Base-by-base conservation (phyloP, 2,329 filamentous ascomycete species). In the Cladosporium sp. region DNA sequence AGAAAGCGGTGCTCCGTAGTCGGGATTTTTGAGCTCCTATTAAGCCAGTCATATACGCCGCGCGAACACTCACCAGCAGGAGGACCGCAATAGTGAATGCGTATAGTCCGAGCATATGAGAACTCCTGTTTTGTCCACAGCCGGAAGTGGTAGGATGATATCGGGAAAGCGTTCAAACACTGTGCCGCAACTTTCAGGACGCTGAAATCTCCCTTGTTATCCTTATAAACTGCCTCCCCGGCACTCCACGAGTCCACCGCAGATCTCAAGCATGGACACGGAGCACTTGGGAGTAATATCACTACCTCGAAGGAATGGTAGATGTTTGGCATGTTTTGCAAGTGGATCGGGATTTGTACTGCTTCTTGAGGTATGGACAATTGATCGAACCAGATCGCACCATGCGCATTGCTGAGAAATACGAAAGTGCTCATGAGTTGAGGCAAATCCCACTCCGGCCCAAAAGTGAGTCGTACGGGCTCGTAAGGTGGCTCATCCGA, bases 51-150 rank as follows among this genome's bases (percentile, higher is more conserved):
- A 17, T n/a, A 25, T 9, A 15, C n/a, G 9, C 49, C 49, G 20
- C 19, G 34, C 8, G 37, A 40, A 25, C 50, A 52, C 5, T 39
- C 12, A n/a, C 50, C 37, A 11, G 7, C 20, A 8, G 37, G 49
- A 3, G 34, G 17, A 7, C 50, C 36, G 50, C 50, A 40, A 15
- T 52, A 52, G 15, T 52, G 15, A 6, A 42, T 40, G 19, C 36
- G 39, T 3, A 52, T 52, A 3, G 20, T 19, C 9, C 20, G 14
- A 25, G 50, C 50, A 28, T 17, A 52, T 15, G 50, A 15, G n/a
- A 52, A 52, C 20, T 52, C 50, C 5, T 40, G 37, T 42, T 40
- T 52, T 28, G 50, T 52, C 37, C 50, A 52, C 3, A 52, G 20
- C 7, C 50, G 50, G 17, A 42, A 52, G n/a, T 42, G 20, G 19